Evolutionary conservation across 805 yeast genomes (phyloP), one percentile per base, ranked within the genome.

Genomic region (Metschnikowia baotianmanensis): DNA sequence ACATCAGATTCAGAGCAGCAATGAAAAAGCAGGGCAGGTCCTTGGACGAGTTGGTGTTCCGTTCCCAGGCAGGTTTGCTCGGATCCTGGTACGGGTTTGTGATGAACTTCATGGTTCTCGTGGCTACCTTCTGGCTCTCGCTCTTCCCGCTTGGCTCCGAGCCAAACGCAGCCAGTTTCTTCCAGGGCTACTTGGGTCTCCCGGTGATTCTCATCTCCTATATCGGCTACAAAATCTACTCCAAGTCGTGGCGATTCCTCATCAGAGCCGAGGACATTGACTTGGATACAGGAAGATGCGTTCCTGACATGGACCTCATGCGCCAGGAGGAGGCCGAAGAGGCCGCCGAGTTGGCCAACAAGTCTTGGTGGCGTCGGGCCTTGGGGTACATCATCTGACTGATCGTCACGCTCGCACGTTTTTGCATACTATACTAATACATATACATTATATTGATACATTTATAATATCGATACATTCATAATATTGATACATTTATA

Each of bases 11-110:
- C 50, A 59, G 74, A 52, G 51, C 49, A 9, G 71, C 69, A 6
- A 62, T 69, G 61, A 63, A 59, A 44, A 51, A 54, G 43, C 78
- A 35, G 45, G 77, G 77, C 18, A 61, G 72, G 41, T 45, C 67
- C 3, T 40, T 66, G 20, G 65, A 59, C 9, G 82, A 78, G 26
- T 64, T 82, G 38, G 83, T 83, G 2, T 82, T 71, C 60, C 60
- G 61, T 34, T 66, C 83, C 24, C 51, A 63, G n/a, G 77, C 78
- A 8, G 80, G 78, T 24, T 42, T 53, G 17, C 38, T 40, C 36
- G 63, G 63, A 30, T 56, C 61, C 6, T 45, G 48, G 47, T 57
- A 56, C 42, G 54, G 60, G 11, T 48, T 57, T 46, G 38, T 42
- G 20, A 52, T 57, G 41, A 47, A 58, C 38, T 11, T 52, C 5